These are phyloP conservation scores for Thuidium tamariscinum DNA, from an alignment of 225 moss, liverwort and hornwort species.

Conservation along the genomic window DNA sequence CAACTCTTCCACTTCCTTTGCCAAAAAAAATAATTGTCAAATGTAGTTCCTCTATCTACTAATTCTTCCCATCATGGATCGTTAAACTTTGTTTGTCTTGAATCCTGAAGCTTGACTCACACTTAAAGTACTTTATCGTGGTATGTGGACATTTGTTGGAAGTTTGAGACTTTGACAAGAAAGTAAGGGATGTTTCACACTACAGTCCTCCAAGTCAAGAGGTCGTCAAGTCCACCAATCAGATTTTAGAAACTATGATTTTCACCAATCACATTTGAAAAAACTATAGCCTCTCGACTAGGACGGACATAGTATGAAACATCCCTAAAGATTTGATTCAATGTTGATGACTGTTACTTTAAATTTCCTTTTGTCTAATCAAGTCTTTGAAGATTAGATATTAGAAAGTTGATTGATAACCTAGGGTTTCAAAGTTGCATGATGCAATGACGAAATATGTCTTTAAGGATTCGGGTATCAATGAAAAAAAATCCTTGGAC, in stretches of 20 bases:
- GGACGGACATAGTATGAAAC: too few relatives aligned
- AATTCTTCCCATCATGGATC: background rate
- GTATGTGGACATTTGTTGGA: accelerated
- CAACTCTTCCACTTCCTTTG: accelerated
- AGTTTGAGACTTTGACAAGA: background rate
- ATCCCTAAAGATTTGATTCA: too few relatives aligned
- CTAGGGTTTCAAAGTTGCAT: background rate
- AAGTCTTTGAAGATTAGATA: background rate
- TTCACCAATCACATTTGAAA: too few relatives aligned
- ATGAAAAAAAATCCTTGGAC: too few relatives aligned
- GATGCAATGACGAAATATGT: background rate
- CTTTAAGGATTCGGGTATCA: background rate
- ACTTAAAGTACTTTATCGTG: background rate
- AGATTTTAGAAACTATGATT: too few relatives aligned
- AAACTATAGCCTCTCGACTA: too few relatives aligned
- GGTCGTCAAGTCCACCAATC: too few relatives aligned
- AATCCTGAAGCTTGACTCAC: accelerated
- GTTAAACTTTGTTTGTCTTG: background rate
- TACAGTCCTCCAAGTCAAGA: too few relatives aligned
- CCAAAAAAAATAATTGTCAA: background rate
- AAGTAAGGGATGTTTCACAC: too few relatives aligned
- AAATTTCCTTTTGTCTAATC: too few relatives aligned
- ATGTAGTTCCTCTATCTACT: background rate
- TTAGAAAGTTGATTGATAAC: background rate
- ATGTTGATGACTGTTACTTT: too few relatives aligned